A percentile compares a stretch with the other conserved stretches of the same genome.
phyloP scores from a whole-genome alignment of 2,329 filamentous ascomycete genomes.

The Leptographium flavum region DNA sequence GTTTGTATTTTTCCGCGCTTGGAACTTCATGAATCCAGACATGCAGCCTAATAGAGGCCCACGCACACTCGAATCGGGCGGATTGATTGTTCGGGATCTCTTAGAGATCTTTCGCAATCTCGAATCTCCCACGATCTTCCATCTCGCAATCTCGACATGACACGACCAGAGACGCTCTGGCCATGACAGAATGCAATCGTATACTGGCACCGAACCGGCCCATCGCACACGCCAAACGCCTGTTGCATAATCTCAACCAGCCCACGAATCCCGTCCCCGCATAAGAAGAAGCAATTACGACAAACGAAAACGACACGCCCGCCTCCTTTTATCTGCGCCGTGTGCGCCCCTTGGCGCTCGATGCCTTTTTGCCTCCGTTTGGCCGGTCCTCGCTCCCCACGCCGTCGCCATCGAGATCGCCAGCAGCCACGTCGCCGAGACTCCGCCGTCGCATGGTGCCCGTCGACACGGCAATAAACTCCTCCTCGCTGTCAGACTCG shows the following conservation, averaged over 20 bases:
- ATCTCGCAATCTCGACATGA: not conserved
- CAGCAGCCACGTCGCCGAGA: slow-evolving; percentile 54
- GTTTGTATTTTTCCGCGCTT: no score
- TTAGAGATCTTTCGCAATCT: no score
- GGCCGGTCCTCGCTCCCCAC: slow-evolving; percentile 18
- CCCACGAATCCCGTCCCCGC: no score
- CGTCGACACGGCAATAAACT: slow-evolving; percentile 52
- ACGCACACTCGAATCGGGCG: no score
- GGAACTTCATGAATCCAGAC: no score
- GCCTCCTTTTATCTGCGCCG: slow-evolving; percentile 13
- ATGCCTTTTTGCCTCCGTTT: slow-evolving; percentile 11
- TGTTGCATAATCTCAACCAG: not conserved
- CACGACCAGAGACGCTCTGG: not conserved
- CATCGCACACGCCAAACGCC: not conserved
- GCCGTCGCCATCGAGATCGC: slow-evolving; percentile 23
- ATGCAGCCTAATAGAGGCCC: no score
- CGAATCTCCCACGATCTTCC: no score
- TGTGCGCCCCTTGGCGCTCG: slow-evolving; percentile 24
- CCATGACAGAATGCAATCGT: not conserved
- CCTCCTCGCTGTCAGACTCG: slow-evolving; percentile 91
- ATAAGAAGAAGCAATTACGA: no score
- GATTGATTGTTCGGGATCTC: no score
- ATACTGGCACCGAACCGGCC: not conserved
- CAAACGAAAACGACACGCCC: not conserved
- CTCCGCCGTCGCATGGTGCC: slow-evolving; percentile 84